These are phyloP conservation scores for Avena eriantha DNA, from an alignment of 176 grass and related monocot genomes.

Conservation along the genomic window DNA sequence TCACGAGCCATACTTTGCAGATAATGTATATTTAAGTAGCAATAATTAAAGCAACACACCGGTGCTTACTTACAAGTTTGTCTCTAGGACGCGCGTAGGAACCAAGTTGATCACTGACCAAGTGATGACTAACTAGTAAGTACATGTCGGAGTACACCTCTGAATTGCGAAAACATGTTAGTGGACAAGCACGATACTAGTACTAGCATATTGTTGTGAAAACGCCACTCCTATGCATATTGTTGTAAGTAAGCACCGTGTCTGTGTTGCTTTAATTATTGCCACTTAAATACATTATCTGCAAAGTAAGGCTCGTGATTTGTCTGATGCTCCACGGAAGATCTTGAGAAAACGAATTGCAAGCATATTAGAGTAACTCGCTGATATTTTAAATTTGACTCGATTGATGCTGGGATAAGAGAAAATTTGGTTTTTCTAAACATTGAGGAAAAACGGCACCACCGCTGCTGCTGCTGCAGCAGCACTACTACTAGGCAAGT, in stretches of 20 bases:
- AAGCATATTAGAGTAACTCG: neutral
- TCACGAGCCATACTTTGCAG: neutral
- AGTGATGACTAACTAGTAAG: neutral
- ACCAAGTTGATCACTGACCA: constrained; percentile 9
- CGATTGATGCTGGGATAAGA: neutral
- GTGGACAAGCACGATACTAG: neutral
- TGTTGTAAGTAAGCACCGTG: neutral
- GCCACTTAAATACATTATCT: neutral
- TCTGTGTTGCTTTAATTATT: neutral
- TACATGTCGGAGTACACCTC: neutral
- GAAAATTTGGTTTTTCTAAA: neutral
- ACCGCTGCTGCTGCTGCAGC: neutral
- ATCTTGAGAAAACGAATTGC: neutral
- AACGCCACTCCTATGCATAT: too few relatives aligned
- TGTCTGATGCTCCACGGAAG: neutral
- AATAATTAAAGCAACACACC: neutral
- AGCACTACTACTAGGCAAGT: neutral
- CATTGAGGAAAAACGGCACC: neutral
- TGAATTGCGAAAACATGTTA: neutral
- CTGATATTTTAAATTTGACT: neutral
- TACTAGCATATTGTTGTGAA: neutral
- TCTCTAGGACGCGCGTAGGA: neutral
- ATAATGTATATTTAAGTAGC: neutral
- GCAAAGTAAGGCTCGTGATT: neutral
- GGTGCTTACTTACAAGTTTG: neutral